Base-by-base conservation (phyloP, 371 early-diverging fungal genomes). In the Apophysomyces ossiformis region DNA sequence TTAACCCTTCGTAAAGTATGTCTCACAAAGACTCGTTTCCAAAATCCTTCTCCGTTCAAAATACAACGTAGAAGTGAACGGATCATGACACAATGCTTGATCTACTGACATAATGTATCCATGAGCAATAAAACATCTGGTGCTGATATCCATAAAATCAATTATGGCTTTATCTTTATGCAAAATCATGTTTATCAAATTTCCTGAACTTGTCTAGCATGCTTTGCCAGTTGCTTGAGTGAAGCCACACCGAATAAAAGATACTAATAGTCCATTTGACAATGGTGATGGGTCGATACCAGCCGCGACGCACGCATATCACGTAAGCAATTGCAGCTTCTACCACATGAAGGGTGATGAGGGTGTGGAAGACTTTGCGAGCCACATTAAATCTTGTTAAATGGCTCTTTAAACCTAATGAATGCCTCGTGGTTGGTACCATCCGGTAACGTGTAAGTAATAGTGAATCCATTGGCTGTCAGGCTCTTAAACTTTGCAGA, bases 401-500 rank as follows among this genome's bases (percentile, higher is more conserved):
- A 9, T 18, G 83, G 80, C 18, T 67, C 62, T 36, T 74, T 65
- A 47, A 78, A 82, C 1, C 60, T 58, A 26, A 79, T 79, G 37
- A 69, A 70, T 4, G 66, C 65, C n/a, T 71, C 67, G 7, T 69
- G 63, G 7, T 50, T 41, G 0, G 39, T 62, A n/a, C 74, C 71
- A 43, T 75, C 62, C 7, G 69, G 46, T 2, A 71, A 13, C 6
- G 57, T 65, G 56, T 79, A 82, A 5, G 61, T 60, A 3, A 79
- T 67, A 0, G 63, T 70, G 39, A 82, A 82, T 5, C 74, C 69
- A 15, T 37, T 63, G 4, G 77, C 65, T 41, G 71, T 73, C 4
- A 82, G 62, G 36, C 77, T 79, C 41, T 78, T 70, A 57, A 82
- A 82, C 0, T 69, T 73, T 9, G 83, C 83, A 2, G 71, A 74